Evolutionary conservation across 108 stramenopile species (phyloP).

Genomic region (Fistulifera pelliculosa): DNA sequence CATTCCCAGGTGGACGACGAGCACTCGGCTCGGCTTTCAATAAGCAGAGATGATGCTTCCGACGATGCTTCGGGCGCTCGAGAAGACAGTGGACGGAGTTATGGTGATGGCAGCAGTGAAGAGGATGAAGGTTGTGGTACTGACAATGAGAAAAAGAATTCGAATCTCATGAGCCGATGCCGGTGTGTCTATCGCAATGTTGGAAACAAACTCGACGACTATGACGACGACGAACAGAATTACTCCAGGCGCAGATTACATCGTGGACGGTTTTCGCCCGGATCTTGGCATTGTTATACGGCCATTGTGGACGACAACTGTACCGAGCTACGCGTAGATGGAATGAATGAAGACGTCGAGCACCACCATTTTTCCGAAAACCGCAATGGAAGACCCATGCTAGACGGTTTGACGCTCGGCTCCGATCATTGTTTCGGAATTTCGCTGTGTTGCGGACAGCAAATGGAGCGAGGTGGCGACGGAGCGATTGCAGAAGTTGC

Average conservation of each 20-base stretch:
- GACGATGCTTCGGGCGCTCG: neutral
- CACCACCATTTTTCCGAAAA: conserved; percentile 2
- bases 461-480: conserved; percentile 55
- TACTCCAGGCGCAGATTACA: conserved; percentile 8
- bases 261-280: conserved; percentile 57
- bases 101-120: conserved; percentile 9
- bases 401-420: conserved; percentile 79
- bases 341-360: conserved; percentile 28
- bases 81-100: neutral
- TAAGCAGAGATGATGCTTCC: neutral
- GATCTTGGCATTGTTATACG: conserved; percentile 72
- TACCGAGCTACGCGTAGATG: conserved; percentile 59
- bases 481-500: conserved; percentile 77
- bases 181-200: conserved; percentile 8
- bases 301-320: conserved; percentile 58
- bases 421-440: conserved; percentile 78
- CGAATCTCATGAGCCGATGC: conserved; percentile 9
- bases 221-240: conserved; percentile 9
- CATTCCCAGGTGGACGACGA: conserved; percentile 1
- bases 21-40: too few species aligned
- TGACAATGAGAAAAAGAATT: conserved; percentile 4
- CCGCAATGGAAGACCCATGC: conserved; percentile 9
- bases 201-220: neutral
- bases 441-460: conserved; percentile 70
- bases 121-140: conserved; percentile 19